A percentile compares a stretch with the other conserved stretches of the same genome.
Evolutionary conservation across 192 early-diverging fungal genomes (phyloP).

Genomic region (Gryganskiella cystojenkinii): DNA sequence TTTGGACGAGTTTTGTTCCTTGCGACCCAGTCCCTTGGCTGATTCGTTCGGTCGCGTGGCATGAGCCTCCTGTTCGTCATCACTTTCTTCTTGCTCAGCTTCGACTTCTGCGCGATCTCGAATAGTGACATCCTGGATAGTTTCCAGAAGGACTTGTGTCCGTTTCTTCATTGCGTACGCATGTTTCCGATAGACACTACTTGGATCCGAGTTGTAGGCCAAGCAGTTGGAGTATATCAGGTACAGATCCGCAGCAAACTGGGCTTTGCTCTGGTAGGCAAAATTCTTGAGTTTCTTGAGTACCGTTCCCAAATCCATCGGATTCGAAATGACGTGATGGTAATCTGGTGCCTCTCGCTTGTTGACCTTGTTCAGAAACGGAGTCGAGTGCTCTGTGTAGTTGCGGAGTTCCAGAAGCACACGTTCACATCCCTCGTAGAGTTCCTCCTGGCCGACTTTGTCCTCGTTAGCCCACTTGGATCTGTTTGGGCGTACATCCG

Average conservation of each 20-base stretch:
- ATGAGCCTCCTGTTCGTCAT: conserved; percentile 56
- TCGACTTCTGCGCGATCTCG: conserved; percentile 67
- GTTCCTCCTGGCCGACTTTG: conserved; percentile 86
- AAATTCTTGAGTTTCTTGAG: conserved; percentile 85
- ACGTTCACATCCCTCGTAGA: conserved; percentile 92
- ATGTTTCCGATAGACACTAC: conserved; percentile 84
- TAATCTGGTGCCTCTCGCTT: conserved; percentile 95
- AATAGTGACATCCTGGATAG: conserved; percentile 87
- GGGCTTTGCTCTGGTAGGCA: conserved; percentile 87
- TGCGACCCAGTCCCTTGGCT: conserved; percentile 48
- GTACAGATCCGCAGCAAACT: conserved; percentile 89
- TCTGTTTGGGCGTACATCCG: conserved; percentile 80
- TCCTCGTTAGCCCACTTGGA: conserved; percentile 93
- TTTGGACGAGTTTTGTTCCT: conserved; percentile 29
- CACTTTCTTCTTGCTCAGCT: conserved; percentile 68
- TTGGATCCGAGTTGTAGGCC: conserved; percentile 88
- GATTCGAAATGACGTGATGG: conserved; percentile 85
- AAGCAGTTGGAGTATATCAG: conserved; percentile 96
- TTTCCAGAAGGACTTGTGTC: conserved; percentile 76
- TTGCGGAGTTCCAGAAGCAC: conserved; percentile 84
- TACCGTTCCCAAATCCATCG: conserved; percentile 96
- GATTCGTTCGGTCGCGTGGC: conserved; percentile 50
- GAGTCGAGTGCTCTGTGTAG: conserved; percentile 81
- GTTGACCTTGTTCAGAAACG: conserved; percentile 89
- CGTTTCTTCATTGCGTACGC: conserved; percentile 84